Conservation (phyloP, 2,329 filamentous ascomycete genomes). For the Aspergillus vadensis region DNA sequence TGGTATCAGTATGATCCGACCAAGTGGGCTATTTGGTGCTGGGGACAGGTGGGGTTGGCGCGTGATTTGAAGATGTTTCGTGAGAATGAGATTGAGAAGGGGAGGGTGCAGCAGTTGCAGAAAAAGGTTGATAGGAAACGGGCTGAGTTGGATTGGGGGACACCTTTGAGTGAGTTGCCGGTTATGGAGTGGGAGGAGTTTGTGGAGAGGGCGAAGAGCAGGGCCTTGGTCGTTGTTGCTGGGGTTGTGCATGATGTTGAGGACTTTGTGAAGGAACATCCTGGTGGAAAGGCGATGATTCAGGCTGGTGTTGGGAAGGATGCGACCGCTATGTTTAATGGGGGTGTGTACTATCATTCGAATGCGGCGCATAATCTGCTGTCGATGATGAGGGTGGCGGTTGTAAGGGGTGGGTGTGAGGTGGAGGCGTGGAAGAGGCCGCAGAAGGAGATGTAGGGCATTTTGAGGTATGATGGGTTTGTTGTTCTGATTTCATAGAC, state of each 20-base stretch:
- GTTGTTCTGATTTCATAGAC: neutral
- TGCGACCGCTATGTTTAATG: slow-evolving; percentile 19
- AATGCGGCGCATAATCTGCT: slow-evolving; percentile 17
- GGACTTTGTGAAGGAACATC: slow-evolving; percentile 17
- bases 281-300: slow-evolving; percentile 14
- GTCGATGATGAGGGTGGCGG: slow-evolving; percentile 9
- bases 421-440: slow-evolving; percentile 8
- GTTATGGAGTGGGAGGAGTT: slow-evolving; percentile 18
- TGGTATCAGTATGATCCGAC: slow-evolving; percentile 24
- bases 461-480: neutral
- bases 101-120: slow-evolving; percentile 17
- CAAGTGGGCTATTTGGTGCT: slow-evolving; percentile 20
- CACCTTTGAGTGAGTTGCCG: slow-evolving; percentile 8
- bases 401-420: slow-evolving; percentile 2
- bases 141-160: slow-evolving; percentile 14
- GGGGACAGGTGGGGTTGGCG: slow-evolving; percentile 17
- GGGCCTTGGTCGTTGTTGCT: slow-evolving; percentile 10
- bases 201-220: neutral
- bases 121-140: slow-evolving; percentile 12
- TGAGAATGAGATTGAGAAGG: slow-evolving; percentile 21
- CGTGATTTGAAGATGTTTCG: slow-evolving; percentile 16
- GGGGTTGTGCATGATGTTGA: slow-evolving; percentile 21
- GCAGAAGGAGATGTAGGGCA: neutral
- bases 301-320: slow-evolving; percentile 14
- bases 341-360: slow-evolving; percentile 22